Conservation (phyloP, 805 yeast genomes). For the Sugiyamaella marilandica region DNA sequence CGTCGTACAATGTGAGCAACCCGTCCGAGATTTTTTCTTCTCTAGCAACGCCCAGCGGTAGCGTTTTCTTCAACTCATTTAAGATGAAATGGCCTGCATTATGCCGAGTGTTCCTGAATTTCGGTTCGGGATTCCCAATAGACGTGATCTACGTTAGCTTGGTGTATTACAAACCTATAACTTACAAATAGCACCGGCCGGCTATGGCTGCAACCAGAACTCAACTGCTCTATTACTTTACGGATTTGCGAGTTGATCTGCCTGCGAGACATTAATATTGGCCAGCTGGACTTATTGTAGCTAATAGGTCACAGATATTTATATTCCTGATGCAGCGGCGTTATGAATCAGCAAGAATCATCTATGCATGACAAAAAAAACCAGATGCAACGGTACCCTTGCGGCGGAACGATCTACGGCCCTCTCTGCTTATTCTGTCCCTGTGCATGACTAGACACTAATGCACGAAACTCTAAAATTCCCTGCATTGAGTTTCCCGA, state of each 20-base stretch:
- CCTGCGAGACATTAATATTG: background rate
- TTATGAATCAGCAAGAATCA: background rate
- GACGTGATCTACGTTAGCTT: constrained; percentile 32
- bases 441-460: too few species aligned
- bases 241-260: constrained; percentile 7
- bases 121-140: constrained; percentile 73
- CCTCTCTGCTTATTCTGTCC: too few species aligned
- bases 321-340: background rate
- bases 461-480: too few species aligned
- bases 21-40: constrained; percentile 16
- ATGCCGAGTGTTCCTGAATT: constrained; percentile 62
- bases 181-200: constrained; percentile 6
- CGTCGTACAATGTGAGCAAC: constrained; percentile 21
- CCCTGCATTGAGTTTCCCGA: too few species aligned
- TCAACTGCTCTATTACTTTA: background rate
- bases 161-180: background rate
- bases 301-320: background rate
- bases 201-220: background rate
- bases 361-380: background rate
- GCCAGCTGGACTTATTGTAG: background rate
- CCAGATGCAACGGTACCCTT: background rate
- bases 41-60: background rate
- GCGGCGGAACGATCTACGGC: background rate
- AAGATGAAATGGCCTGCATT: constrained; percentile 67
- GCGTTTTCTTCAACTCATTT: constrained; percentile 28